These are phyloP conservation scores for Fusarium longipes DNA, from an alignment of 2,329 filamentous ascomycete genomes.

Conservation along the genomic window DNA sequence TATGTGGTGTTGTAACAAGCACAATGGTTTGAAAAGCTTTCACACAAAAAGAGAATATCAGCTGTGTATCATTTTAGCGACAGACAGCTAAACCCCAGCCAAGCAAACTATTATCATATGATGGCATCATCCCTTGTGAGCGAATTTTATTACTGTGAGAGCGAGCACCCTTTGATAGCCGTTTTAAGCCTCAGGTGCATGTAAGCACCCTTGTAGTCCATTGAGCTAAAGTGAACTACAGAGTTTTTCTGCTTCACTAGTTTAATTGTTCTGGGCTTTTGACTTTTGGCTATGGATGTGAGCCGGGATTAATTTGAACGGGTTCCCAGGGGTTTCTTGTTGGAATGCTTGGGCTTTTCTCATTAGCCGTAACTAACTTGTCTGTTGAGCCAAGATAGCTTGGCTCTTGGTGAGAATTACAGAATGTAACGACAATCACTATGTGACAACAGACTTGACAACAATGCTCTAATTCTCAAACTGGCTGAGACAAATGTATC, in stretches of 20 bases:
- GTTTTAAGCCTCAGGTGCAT: constrained; percentile 36
- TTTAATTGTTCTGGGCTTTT: constrained; percentile 6
- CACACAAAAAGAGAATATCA: background rate
- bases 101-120: constrained; percentile 25
- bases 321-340: constrained; percentile 3
- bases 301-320: constrained; percentile 20
- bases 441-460: background rate
- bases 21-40: background rate
- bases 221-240: constrained; percentile 26
- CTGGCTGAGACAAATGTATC: constrained; percentile 1
- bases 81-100: background rate
- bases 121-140: constrained; percentile 26
- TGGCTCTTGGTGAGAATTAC: background rate
- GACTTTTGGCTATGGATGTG: too few species aligned
- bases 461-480: background rate
- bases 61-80: background rate
- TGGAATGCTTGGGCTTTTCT: background rate
- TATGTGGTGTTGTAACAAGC: background rate
- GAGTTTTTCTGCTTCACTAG: constrained; percentile 9
- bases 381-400: background rate
- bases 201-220: constrained; percentile 20
- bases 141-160: constrained; percentile 26
- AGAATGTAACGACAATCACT: background rate
- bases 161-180: constrained; percentile 20
- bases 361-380: background rate